phyloP scores from a whole-genome alignment of 176 grass and related monocot genomes.

The Juncus effusus region DNA sequence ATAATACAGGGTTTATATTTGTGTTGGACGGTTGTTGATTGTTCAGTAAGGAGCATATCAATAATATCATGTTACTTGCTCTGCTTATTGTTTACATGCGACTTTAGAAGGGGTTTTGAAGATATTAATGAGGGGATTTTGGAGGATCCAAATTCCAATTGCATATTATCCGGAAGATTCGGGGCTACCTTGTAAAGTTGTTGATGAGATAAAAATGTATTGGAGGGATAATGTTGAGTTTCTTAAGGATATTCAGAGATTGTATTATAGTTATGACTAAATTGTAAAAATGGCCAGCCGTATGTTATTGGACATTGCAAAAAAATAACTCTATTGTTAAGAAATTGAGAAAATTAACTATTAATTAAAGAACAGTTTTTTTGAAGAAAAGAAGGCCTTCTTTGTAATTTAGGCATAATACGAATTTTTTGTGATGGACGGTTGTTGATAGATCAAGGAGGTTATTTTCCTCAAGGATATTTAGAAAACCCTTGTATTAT shows the following conservation, averaged over 20 bases:
- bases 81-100: conserved; percentile 84
- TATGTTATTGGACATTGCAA: too few species aligned
- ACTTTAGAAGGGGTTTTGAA: conserved; percentile 71
- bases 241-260: conserved; percentile 41
- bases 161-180: conserved; percentile 79
- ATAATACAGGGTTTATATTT: background rate
- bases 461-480: too few species aligned
- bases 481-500: too few species aligned
- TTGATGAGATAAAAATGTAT: conserved; percentile 48
- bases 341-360: too few species aligned
- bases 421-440: too few species aligned
- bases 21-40: conserved; percentile 52
- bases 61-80: conserved; percentile 74
- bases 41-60: conserved; percentile 93
- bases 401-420: too few species aligned
- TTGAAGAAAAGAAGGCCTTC: too few species aligned
- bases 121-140: conserved; percentile 39
- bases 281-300: too few species aligned
- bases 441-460: too few species aligned
- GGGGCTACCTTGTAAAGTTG: conserved; percentile 39
- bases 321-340: too few species aligned
- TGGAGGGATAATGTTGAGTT: conserved; percentile 76
- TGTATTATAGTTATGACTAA: too few species aligned
- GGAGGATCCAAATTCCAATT: conserved; percentile 65
- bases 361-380: too few species aligned